These are phyloP conservation scores for Neurospora sp. DNA, from an alignment of 495 filamentous ascomycete species.

Conservation along the genomic window DNA sequence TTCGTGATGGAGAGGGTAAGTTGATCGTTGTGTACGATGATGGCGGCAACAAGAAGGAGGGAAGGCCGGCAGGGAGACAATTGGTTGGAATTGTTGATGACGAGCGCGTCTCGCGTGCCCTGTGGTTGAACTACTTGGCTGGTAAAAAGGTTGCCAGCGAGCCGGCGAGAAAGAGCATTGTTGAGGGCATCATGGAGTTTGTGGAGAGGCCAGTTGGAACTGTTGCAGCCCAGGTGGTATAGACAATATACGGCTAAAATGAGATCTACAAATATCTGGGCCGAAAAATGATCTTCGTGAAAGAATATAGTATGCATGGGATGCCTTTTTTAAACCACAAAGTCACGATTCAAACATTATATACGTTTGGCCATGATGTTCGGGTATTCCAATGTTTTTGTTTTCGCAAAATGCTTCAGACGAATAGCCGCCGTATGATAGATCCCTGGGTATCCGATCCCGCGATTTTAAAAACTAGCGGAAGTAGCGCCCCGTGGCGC, in stretches of 20 bases:
- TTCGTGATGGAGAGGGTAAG: conserved; percentile 52
- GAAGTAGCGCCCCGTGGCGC: neutral
- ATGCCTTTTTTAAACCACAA: too few relatives aligned
- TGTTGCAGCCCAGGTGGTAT: conserved; percentile 59
- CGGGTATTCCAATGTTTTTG: neutral
- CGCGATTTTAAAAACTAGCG: neutral
- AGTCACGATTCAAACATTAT: neutral
- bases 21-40: conserved; percentile 61
- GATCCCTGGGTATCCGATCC: neutral
- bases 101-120: conserved; percentile 64
- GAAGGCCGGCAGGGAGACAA: conserved; percentile 25
- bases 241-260: neutral
- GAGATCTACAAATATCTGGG: too few relatives aligned
- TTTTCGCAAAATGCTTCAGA: neutral
- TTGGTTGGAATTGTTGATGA: conserved; percentile 60
- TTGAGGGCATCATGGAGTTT: conserved; percentile 79
- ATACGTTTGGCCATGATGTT: neutral
- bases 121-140: conserved; percentile 86
- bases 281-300: too few relatives aligned
- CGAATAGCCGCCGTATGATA: neutral
- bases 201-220: conserved; percentile 85
- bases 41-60: conserved; percentile 35
- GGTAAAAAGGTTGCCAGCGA: conserved; percentile 84
- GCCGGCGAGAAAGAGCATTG: conserved; percentile 65
- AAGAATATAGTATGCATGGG: too few relatives aligned